Evolutionary conservation across 345 rosid genomes (phyloP).

Genomic region (Viola odorata): DNA sequence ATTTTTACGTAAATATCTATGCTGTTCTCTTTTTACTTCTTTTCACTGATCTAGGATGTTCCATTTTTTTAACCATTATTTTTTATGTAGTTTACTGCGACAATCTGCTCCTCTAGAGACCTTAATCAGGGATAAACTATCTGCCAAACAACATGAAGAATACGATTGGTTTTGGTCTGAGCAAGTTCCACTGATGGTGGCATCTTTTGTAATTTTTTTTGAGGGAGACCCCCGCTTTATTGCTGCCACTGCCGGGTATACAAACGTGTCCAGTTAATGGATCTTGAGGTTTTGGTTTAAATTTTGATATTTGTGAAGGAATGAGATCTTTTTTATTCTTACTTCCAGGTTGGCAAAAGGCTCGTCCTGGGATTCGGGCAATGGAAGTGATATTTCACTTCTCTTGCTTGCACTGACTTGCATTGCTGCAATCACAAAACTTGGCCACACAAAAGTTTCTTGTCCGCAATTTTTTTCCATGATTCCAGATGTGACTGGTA

Average conservation of each 20-base stretch:
- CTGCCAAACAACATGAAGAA: conserved; percentile 67
- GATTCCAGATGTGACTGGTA: conserved; percentile 69
- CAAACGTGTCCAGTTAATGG: conserved; percentile 12
- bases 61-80: conserved; percentile 11
- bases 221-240: conserved; percentile 55
- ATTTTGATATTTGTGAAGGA: conserved; percentile 11
- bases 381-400: conserved; percentile 60
- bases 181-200: conserved; percentile 56
- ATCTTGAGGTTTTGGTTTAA: conserved; percentile 1
- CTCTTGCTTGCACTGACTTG: conserved; percentile 77
- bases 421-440: conserved; percentile 75
- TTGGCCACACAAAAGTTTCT: conserved; percentile 79
- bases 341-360: conserved; percentile 48
- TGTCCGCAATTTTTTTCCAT: conserved; percentile 63
- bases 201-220: conserved; percentile 58
- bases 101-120: conserved; percentile 77
- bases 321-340: conserved; percentile 14
- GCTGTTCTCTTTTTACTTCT: background rate
- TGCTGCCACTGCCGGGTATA: conserved; percentile 60
- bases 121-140: conserved; percentile 72
- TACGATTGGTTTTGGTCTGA: conserved; percentile 80
- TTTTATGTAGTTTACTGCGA: conserved; percentile 58
- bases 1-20: background rate
- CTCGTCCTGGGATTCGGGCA: conserved; percentile 39
- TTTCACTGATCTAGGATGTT: conserved; percentile 6